Evolutionary conservation across 2,329 filamentous ascomycete species (phyloP).

Genomic region (Aspergillus brunneoviolaceus): DNA sequence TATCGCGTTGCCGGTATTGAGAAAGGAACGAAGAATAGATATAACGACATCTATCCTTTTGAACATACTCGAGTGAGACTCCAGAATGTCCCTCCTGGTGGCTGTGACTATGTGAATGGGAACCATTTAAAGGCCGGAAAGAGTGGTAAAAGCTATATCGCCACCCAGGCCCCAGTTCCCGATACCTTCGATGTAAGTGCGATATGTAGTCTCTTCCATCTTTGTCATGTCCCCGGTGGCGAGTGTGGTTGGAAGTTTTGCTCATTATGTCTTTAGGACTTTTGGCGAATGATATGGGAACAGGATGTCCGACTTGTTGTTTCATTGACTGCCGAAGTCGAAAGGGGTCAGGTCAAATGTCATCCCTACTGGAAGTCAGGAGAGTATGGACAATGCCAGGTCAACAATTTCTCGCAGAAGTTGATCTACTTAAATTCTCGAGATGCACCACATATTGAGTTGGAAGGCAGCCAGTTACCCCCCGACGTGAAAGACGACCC

Average conservation of each 20-base stretch:
- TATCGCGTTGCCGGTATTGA: conserved; percentile 89
- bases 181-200: conserved; percentile 79
- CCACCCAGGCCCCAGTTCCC: conserved; percentile 88
- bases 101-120: conserved; percentile 94
- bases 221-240: neutral
- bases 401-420: conserved; percentile 78
- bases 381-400: conserved; percentile 73
- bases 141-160: conserved; percentile 92
- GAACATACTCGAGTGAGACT: conserved; percentile 88
- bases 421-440: conserved; percentile 71
- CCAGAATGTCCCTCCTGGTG: conserved; percentile 62
- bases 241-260: neutral
- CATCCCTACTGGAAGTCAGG: conserved; percentile 87
- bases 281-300: conserved; percentile 97
- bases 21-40: conserved; percentile 91
- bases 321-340: conserved; percentile 91
- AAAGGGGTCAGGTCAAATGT: conserved; percentile 91
- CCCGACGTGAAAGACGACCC: conserved; percentile 28
- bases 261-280: conserved; percentile 62
- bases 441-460: conserved; percentile 48
- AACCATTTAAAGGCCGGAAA: conserved; percentile 77
- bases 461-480: conserved; percentile 13
- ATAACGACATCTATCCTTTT: conserved; percentile 97
- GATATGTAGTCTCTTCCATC: neutral
- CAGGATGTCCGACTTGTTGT: conserved; percentile 93